Base-by-base conservation (phyloP, 192 early-diverging fungal genomes). In the Geranomyces michiganensis region DNA sequence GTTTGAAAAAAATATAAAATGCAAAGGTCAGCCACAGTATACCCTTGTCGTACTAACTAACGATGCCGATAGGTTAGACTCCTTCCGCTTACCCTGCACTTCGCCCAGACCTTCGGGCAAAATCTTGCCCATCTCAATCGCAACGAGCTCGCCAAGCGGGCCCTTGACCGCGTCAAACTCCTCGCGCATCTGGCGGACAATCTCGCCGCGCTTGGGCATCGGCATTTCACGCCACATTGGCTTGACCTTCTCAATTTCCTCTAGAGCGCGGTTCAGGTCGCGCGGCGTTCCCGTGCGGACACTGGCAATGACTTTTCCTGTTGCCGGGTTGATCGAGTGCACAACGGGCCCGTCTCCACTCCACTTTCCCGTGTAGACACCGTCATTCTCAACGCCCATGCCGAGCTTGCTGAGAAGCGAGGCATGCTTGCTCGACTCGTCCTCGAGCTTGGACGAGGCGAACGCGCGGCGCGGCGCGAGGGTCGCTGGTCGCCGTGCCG, bases 71-170 rank as follows among this genome's bases (percentile, higher is more conserved):
- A 19, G 30, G 22, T 5, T 26, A 17, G 58, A 17, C n/a, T 24
- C 51, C 19, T 26, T 53, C 15, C n/a, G 15, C 36, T 22, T 21
- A 43, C 45, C 62, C 73, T 98, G 96, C 33, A 98, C 80, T 74
- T 98, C 96, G 44, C 96, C 94, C 24, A 94, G 81, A 29, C 94
- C 96, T 78, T 98, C 96, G 15, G 93, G 86, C 62, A 91, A 65
- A 67, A 98, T 95, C 82, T 98, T 98, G 72, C 96, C 96, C 88
- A 98, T 94, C 80, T 97, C 95, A 48, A 96, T 78, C 14, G 93
- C 81, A 12, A 98, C 93, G 21, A 98, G 83, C 24, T 82, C 84
- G n/a, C 93, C 96, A 45, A 98, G 84, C 17, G 89, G 88, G 58
- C 92, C 80, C 61, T 90, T 88, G 66, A 93, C 88, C 15, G 79